Conservation (phyloP, 805 yeast species). For the Ogataea minuta region DNA sequence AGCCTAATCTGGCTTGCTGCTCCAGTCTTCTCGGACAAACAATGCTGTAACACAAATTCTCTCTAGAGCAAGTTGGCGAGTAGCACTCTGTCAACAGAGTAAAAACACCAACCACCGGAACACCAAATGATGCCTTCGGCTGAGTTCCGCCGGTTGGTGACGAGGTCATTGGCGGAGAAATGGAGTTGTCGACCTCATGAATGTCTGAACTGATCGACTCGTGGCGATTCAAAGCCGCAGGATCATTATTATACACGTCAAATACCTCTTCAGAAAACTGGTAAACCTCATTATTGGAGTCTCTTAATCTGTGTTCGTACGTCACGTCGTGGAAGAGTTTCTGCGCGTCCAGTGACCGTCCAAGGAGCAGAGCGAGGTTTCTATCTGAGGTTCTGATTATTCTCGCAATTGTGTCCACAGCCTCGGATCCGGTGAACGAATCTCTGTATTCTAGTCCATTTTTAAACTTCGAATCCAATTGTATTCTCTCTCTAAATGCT, state of each 20-base stretch:
- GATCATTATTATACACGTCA: slow-evolving; percentile 26
- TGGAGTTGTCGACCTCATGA: slow-evolving; percentile 16
- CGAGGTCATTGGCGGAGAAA: slow-evolving; percentile 16
- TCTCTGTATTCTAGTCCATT: slow-evolving; percentile 91
- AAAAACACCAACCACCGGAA: slow-evolving; percentile 80
- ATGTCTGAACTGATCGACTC: slow-evolving; percentile 26
- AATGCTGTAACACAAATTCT: slow-evolving; percentile 84
- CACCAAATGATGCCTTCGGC: slow-evolving; percentile 7
- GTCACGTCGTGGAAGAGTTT: slow-evolving; percentile 93
- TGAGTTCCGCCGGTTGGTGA: slow-evolving; percentile 17
- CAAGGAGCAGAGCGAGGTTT: slow-evolving; percentile 81
- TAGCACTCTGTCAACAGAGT: slow-evolving; percentile 92
- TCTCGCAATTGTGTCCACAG: slow-evolving; percentile 85
- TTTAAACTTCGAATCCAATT: slow-evolving; percentile 75
- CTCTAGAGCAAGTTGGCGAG: slow-evolving; percentile 93
- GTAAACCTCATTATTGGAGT: slow-evolving; percentile 82
- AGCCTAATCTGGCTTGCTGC: slow-evolving; percentile 88
- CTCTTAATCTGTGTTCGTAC: slow-evolving; percentile 88
- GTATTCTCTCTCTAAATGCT: slow-evolving; percentile 66
- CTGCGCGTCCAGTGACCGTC: slow-evolving; percentile 92
- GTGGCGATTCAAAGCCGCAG: slow-evolving; percentile 23
- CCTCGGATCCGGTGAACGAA: slow-evolving; percentile 90
- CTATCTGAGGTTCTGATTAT: slow-evolving; percentile 89
- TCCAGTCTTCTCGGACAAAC: slow-evolving; percentile 95
- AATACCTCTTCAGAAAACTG: slow-evolving; percentile 63